phyloP scores from a whole-genome alignment of 108 stramenopile genomes.

The Nitzschia palea region DNA sequence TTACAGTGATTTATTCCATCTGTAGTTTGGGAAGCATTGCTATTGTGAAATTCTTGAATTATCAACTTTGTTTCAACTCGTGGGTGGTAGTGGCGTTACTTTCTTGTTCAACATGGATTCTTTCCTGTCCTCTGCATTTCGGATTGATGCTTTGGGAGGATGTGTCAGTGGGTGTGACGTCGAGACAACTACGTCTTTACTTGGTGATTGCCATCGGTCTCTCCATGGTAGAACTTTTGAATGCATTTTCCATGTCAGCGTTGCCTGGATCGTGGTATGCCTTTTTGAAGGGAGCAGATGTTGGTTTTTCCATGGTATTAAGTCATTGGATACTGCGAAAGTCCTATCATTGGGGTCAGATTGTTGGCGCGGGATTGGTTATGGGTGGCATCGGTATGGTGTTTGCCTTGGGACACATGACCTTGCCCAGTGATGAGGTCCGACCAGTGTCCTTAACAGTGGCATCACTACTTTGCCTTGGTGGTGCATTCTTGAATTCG shows the following conservation, averaged over 20 bases:
- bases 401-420: neutral
- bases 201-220: neutral
- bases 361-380: neutral
- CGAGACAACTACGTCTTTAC: slow-evolving; percentile 4
- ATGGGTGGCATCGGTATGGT: slow-evolving; percentile 12
- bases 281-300: slow-evolving; percentile 9
- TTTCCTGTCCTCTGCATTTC: neutral
- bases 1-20: too few relatives aligned
- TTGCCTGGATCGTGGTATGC: slow-evolving; percentile 11
- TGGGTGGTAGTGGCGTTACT: neutral
- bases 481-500: slow-evolving; percentile 16
- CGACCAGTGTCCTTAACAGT: too few relatives aligned
- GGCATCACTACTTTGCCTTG: too few relatives aligned
- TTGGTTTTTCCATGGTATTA: slow-evolving; percentile 12
- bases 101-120: neutral
- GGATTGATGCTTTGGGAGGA: neutral
- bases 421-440: too few relatives aligned
- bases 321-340: slow-evolving; percentile 1
- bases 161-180: neutral
- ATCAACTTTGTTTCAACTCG: slow-evolving; percentile 1
- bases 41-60: slow-evolving; percentile 10
- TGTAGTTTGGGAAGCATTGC: neutral
- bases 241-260: slow-evolving; percentile 12
- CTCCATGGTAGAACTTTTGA: slow-evolving; percentile 9
- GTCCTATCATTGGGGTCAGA: neutral